These are phyloP conservation scores for Colletotrichum musicola DNA, from an alignment of 2,329 filamentous ascomycete species.

Conservation along the genomic window DNA sequence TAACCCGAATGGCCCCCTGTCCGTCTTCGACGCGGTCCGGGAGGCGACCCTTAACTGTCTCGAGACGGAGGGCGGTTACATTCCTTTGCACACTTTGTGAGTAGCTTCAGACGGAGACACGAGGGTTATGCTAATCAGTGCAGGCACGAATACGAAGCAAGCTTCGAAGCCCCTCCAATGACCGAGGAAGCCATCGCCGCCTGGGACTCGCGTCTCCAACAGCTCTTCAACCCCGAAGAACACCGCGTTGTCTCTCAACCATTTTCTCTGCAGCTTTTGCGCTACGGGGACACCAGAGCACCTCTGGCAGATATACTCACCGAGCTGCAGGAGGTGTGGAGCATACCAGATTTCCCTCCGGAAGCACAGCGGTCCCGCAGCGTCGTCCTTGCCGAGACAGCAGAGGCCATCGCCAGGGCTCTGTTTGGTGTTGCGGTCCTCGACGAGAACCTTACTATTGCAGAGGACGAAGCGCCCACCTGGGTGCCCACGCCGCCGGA, in stretches of 20 bases:
- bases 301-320: constrained; percentile 27
- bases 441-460: constrained; percentile 24
- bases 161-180: constrained; percentile 38
- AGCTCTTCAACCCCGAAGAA: constrained; percentile 20
- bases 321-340: constrained; percentile 33
- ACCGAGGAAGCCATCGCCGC: constrained; percentile 13
- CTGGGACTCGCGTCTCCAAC: constrained; percentile 36
- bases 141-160: constrained; percentile 38
- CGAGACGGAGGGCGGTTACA: constrained; percentile 25
- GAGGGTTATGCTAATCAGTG: neutral
- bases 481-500: constrained; percentile 31
- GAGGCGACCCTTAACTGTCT: constrained; percentile 28
- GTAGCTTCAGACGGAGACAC: neutral
- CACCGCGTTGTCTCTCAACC: constrained; percentile 34
- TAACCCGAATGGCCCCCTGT: constrained; percentile 15
- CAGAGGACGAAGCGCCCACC: constrained; percentile 21
- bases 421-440: constrained; percentile 35
- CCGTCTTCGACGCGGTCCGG: constrained; percentile 29
- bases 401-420: constrained; percentile 36
- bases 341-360: neutral
- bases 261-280: constrained; percentile 8
- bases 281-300: constrained; percentile 1
- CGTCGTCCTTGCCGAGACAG: constrained; percentile 36
- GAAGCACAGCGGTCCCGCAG: constrained; percentile 28
- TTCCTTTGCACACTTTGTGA: constrained; percentile 35